A percentile compares a stretch with the other conserved stretches of the same genome.
Conservation (phyloP, 768 basidiomycete species). For the Gelatoporia subvermispora region DNA sequence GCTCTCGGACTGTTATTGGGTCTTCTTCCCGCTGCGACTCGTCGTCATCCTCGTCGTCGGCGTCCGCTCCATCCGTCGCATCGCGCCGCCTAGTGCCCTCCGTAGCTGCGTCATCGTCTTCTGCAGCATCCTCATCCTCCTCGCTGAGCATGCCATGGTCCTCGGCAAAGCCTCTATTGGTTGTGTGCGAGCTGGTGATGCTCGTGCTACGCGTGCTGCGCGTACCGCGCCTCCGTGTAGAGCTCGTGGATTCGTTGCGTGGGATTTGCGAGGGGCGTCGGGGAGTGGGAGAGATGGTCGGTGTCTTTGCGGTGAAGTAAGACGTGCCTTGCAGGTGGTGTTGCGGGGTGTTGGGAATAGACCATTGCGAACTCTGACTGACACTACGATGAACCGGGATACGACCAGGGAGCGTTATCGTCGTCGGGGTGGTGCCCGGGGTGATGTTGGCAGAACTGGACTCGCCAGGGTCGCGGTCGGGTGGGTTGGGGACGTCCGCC, state of each 20-base stretch:
- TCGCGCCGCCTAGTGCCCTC: slow-evolving; percentile 13
- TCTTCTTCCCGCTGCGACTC: slow-evolving; percentile 55
- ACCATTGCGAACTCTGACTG: slow-evolving; percentile 58
- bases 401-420: slow-evolving; percentile 10
- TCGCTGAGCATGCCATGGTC: slow-evolving; percentile 44
- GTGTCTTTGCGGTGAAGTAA: slow-evolving; percentile 44
- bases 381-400: slow-evolving; percentile 21
- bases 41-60: slow-evolving; percentile 33
- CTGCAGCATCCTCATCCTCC: slow-evolving; percentile 44
- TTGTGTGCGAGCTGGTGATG: slow-evolving; percentile 50
- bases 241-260: slow-evolving; percentile 49
- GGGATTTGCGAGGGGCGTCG: slow-evolving; percentile 39
- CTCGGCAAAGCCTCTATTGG: slow-evolving; percentile 41
- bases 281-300: slow-evolving; percentile 41
- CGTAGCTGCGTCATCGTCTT: slow-evolving; percentile 14
- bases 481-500: neutral
- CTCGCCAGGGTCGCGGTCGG: neutral
- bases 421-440: slow-evolving; percentile 11
- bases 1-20: slow-evolving; percentile 87
- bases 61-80: slow-evolving; percentile 30
- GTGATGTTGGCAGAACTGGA: slow-evolving; percentile 1
- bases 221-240: slow-evolving; percentile 36
- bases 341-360: slow-evolving; percentile 49
- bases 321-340: slow-evolving; percentile 71
- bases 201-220: slow-evolving; percentile 52